Evolutionary conservation across 495 filamentous ascomycete genomes (phyloP), one percentile per base, ranked within the genome.

Genomic region (Parathielavia hyrcaniae): DNA sequence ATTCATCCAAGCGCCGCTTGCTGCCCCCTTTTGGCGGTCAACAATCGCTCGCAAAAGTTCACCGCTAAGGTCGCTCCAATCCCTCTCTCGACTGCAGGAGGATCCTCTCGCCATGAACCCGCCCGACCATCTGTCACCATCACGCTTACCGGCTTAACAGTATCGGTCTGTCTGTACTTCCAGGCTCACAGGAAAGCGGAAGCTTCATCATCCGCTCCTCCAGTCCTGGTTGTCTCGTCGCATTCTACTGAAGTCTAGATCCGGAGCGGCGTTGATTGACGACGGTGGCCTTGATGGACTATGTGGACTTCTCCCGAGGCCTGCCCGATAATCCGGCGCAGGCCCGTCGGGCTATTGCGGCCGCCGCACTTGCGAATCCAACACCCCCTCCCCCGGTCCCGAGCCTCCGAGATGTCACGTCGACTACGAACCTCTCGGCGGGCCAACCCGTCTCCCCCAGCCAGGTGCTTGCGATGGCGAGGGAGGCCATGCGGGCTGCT

Each of bases 401-500:
- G 63, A 50, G 70, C 66, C 60, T 74, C 30, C 72, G 69, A 58
- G 71, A 71, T 64, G 64, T 57, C 26, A 55, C 54, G 22, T 72
- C 71, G 10, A 58, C 61, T 49, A 66, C 70, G 13, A 73, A 66
- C 40, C 60, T 78, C 23, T 73, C 75, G 48, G 67, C 73, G 13
- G 66, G 65, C 45, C 67, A 71, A 39, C 71, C 77, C 13, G 56
- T 78, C 43, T 76, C 78, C 20, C 60, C 76, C 19, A 64, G 56
- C 38, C 75, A 83, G 65, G 79, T 83, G 46, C 75, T 83, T 16
- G 68, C 71, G 32, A 73, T 88, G 23, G 85, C 84, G 45, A 77
- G 79, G 39, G 78, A 84, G 39, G 81, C 84, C 4, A 86, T 90
- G 70, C 80, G 85, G 48, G 79, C 74, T 66, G 86, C 86, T 5